Percentiles rank a stretch among this genome's conserved stretches.
Evolutionary conservation across 306 rosid genomes (phyloP).

Genomic region (Erythrophleum fordii): DNA sequence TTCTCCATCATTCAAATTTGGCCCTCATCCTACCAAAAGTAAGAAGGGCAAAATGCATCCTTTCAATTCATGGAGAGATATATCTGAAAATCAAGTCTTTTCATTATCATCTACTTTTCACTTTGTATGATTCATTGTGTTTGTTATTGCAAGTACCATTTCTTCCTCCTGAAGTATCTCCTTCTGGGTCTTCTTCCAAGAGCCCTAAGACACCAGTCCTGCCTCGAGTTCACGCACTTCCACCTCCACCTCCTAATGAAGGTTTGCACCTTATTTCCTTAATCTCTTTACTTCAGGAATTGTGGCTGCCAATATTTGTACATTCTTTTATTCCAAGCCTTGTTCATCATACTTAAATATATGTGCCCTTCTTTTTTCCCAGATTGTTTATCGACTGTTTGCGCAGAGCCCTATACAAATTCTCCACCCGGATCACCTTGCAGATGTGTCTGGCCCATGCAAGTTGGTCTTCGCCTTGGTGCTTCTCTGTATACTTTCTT

Average conservation of each 20-base stretch:
- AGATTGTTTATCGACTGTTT: conserved; percentile 76
- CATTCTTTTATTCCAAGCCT: conserved; percentile 3
- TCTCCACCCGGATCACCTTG: conserved; percentile 96
- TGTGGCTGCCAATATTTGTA: conserved; percentile 16
- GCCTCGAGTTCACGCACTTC: conserved; percentile 67
- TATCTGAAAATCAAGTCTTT: conserved; percentile 15
- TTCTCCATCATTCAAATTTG: conserved; percentile 51
- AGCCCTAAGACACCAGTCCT: conserved; percentile 56
- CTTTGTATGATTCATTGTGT: conserved; percentile 40
- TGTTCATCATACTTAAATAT: conserved; percentile 39
- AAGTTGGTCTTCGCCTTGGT: conserved; percentile 81
- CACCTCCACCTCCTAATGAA: conserved; percentile 98
- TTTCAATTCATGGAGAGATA: not conserved
- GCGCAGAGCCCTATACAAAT: conserved; percentile 77
- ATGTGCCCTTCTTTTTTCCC: not conserved
- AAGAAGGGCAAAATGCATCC: conserved; percentile 43
- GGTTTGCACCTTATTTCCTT: conserved; percentile 52
- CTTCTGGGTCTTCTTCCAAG: conserved; percentile 47
- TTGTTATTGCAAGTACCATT: conserved; percentile 48
- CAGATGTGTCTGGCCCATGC: conserved; percentile 86
- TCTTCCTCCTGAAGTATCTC: conserved; percentile 55
- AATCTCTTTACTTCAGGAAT: not conserved
- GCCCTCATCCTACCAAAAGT: conserved; percentile 62
- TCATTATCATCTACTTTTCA: conserved; percentile 25
- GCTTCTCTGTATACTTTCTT: conserved; percentile 90